A percentile compares a stretch with the other conserved stretches of the same genome.
These are phyloP conservation scores for Heterobasidion occidentale DNA, from an alignment of 1,284 basidiomycete genomes.

Conservation along the genomic window DNA sequence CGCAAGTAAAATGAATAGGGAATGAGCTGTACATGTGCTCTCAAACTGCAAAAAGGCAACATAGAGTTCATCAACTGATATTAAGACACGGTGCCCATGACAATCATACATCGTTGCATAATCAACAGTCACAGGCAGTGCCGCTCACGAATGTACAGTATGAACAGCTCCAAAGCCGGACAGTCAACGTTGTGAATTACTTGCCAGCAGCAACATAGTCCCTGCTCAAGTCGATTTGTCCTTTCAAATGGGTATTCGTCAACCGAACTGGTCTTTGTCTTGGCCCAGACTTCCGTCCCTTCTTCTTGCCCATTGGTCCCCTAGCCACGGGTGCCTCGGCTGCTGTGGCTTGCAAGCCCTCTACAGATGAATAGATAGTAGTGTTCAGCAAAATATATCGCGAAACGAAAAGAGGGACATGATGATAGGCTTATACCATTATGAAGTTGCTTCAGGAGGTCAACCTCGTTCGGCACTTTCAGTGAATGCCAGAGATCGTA, in stretches of 20 bases:
- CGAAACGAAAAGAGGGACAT: slow-evolving; percentile 6
- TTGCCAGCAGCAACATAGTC: slow-evolving; percentile 53
- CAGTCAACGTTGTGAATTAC: slow-evolving; percentile 11
- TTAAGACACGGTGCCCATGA: too few species aligned
- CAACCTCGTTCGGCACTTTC: slow-evolving; percentile 79
- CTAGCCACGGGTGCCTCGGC: slow-evolving; percentile 48
- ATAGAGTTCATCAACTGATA: too few species aligned
- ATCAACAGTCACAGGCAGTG: too few species aligned
- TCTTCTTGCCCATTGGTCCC: slow-evolving; percentile 59
- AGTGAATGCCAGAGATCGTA: slow-evolving; percentile 79
- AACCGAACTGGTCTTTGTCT: slow-evolving; percentile 74
- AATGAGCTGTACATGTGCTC: too few species aligned
- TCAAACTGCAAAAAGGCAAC: too few species aligned
- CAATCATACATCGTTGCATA: too few species aligned
- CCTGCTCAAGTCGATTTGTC: slow-evolving; percentile 74
- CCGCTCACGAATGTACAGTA: too few species aligned
- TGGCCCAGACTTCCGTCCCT: slow-evolving; percentile 70
- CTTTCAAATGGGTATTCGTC: slow-evolving; percentile 83
- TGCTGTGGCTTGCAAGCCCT: slow-evolving; percentile 71
- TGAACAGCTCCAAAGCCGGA: too few species aligned
- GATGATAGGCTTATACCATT: slow-evolving; percentile 36
- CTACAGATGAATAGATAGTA: slow-evolving; percentile 23
- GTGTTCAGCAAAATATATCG: slow-evolving; percentile 4
- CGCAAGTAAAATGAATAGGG: too few species aligned
- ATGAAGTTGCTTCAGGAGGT: slow-evolving; percentile 68